phyloP scores from a whole-genome alignment of 331 rosid genomes.

The Phaseolus coccineus region DNA sequence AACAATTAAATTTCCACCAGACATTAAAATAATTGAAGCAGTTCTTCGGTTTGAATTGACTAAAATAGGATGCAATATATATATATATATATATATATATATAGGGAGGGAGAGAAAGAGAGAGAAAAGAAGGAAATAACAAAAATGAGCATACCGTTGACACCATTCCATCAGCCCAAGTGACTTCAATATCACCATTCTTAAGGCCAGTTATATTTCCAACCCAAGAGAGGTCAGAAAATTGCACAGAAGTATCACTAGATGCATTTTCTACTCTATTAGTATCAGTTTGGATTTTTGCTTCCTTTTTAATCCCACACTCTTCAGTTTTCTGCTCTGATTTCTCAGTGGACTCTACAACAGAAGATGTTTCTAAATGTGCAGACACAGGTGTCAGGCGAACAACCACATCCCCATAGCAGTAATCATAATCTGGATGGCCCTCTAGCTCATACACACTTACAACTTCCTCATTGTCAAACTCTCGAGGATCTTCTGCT shows the following conservation, averaged over 20 bases:
- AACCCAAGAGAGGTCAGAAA: slow-evolving; percentile 94
- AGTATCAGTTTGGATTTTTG: slow-evolving; percentile 41
- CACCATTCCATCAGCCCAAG: slow-evolving; percentile 99
- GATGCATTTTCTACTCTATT: slow-evolving; percentile 56
- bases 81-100: too few species aligned
- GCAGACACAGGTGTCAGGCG: slow-evolving; percentile 76
- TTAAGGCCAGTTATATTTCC: slow-evolving; percentile 92
- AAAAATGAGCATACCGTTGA: slow-evolving; percentile 72
- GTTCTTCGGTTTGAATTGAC: slow-evolving; percentile 32
- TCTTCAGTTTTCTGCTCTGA: slow-evolving; percentile 56
- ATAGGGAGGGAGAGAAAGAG: too few species aligned
- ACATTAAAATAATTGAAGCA: slow-evolving; percentile 31
- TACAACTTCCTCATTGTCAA: slow-evolving; percentile 87
- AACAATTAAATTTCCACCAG: slow-evolving; percentile 18
- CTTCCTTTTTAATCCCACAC: slow-evolving; percentile 50
- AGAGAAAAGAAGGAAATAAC: slow-evolving; percentile 18
- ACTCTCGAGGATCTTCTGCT: slow-evolving; percentile 91
- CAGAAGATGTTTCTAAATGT: slow-evolving; percentile 56
- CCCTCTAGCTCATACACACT: slow-evolving; percentile 98
- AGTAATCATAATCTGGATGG: slow-evolving; percentile 96
- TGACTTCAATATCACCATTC: slow-evolving; percentile 96
- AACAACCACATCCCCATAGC: slow-evolving; percentile 97
- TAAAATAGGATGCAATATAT: slow-evolving; percentile 35
- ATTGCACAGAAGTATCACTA: slow-evolving; percentile 55
- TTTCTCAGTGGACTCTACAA: slow-evolving; percentile 55